Conservation (phyloP, 139 green algal genomes). For the Chlorella sp. region DNA sequence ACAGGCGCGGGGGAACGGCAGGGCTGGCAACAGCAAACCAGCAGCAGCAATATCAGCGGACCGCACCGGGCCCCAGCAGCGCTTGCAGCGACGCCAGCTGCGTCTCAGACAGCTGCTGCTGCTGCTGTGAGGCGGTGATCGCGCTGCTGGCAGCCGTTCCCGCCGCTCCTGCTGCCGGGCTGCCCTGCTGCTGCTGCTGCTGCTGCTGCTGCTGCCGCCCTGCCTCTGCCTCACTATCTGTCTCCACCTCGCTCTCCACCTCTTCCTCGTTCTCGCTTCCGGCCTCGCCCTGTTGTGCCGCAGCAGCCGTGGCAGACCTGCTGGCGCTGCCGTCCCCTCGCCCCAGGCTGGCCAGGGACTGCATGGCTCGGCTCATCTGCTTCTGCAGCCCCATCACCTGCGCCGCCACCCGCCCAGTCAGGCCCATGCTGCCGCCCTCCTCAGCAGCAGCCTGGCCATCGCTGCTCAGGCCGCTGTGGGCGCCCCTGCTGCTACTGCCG, state of each 20-base stretch:
- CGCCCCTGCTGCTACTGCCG: neutral
- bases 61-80: neutral
- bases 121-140: neutral
- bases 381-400: slow-evolving; percentile 29
- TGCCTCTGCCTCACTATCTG: neutral
- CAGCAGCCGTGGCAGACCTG: neutral
- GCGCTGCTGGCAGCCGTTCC: neutral
- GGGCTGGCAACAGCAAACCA: no score
- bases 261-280: neutral
- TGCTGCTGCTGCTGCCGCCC: neutral
- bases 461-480: neutral
- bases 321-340: neutral
- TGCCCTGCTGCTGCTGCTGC: neutral
- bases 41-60: neutral
- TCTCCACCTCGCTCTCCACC: no score
- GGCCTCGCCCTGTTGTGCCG: neutral
- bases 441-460: neutral
- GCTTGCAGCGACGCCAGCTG: neutral
- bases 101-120: neutral
- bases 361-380: slow-evolving; percentile 33
- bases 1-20: no score
- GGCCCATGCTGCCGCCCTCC: neutral
- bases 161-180: neutral
- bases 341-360: slow-evolving; percentile 18
- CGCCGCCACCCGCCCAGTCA: slow-evolving; percentile 3